Evolutionary conservation across 2,329 filamentous ascomycete species (phyloP).

Genomic region (Myriosclerotinia curreyana): DNA sequence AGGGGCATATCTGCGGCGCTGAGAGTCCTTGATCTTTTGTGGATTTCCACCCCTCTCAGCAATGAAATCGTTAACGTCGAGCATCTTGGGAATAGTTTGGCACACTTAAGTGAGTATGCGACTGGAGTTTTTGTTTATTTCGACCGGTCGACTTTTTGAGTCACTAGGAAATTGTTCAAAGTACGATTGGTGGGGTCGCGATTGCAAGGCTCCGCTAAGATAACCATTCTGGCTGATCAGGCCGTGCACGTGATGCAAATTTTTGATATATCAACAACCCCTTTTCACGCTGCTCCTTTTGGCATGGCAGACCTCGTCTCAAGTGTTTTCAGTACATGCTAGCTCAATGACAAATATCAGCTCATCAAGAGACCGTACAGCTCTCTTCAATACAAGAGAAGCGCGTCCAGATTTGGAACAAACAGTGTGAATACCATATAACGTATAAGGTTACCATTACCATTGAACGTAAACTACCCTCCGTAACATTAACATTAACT

Average conservation of each 20-base stretch:
- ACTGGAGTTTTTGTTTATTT: background rate
- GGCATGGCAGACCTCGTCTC: background rate
- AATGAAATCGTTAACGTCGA: conserved; percentile 77
- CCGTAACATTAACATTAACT: conserved; percentile 3
- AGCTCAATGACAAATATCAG: background rate
- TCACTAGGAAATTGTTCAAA: conserved; percentile 23
- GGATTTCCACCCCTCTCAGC: conserved; percentile 86
- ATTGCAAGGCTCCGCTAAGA: conserved; percentile 21
- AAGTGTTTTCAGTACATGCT: background rate
- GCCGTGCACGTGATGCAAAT: background rate
- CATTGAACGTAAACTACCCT: conserved; percentile 8
- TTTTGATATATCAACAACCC: conserved; percentile 7
- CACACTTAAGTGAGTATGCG: conserved; percentile 10
- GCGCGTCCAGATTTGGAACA: background rate
- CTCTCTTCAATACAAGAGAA: conserved; percentile 5
- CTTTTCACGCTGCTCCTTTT: conserved; percentile 9
- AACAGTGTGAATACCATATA: conserved; percentile 1
- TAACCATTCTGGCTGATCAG: conserved; percentile 22
- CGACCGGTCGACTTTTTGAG: conserved; percentile 17
- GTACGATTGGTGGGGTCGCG: conserved; percentile 20
- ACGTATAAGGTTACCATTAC: too few relatives aligned
- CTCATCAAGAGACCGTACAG: background rate
- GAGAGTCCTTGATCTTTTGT: conserved; percentile 86
- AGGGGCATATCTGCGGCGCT: conserved; percentile 75
- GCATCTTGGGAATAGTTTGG: conserved; percentile 49